Evolutionary conservation across 2,329 filamentous ascomycete genomes (phyloP), one percentile per base, ranked within the genome.

Genomic region (Ascochyta rabiei): DNA sequence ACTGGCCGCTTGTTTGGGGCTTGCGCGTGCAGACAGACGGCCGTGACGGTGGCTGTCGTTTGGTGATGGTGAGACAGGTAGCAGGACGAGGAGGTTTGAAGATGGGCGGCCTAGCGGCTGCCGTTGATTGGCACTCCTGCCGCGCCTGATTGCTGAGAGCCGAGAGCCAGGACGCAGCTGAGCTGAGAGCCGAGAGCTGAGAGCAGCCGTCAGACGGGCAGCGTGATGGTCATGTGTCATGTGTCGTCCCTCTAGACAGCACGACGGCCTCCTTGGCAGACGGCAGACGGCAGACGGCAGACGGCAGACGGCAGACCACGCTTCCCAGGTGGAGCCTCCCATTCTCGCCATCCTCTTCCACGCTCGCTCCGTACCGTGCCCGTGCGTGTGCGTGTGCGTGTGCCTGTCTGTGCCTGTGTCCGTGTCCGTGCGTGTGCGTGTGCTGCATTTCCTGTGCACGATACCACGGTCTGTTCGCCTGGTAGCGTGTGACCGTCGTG

Each of bases 21-120:
- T 26, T 41, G 46, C 31, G 35, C 13, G 35, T 30, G 35, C 46
- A 34, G 41, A 13, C 46, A 34, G 41, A 13, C 12, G 1, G 28
- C 12, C 12, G 28, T 43, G 23, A 18, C 21, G n/a, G 45, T 48
- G 45, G 51, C 33, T 31, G 51, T 38, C 34, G 45, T 45, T 31
- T 28, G 45, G 4, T 28, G 51, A 41, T 55, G 47, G 43, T 51
- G 53, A 56, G 53, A 56, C 53, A 47, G 38, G 53, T 37, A 38
- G 21, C 53, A 51, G 38, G 42, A 48, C 16, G 19, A 31, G 35
- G 18, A 33, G 19, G 47, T 50, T 56, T 56, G 42, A 42, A 43
- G 42, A 16, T 19, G 37, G 24, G 53, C 47, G 40, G 47, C 53
- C 53, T 51, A 40, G 24, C 8, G 21, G 21, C 21, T n/a, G n/a